Base-by-base conservation (phyloP, 768 basidiomycete species). In the Tubosaeta sp. region DNA sequence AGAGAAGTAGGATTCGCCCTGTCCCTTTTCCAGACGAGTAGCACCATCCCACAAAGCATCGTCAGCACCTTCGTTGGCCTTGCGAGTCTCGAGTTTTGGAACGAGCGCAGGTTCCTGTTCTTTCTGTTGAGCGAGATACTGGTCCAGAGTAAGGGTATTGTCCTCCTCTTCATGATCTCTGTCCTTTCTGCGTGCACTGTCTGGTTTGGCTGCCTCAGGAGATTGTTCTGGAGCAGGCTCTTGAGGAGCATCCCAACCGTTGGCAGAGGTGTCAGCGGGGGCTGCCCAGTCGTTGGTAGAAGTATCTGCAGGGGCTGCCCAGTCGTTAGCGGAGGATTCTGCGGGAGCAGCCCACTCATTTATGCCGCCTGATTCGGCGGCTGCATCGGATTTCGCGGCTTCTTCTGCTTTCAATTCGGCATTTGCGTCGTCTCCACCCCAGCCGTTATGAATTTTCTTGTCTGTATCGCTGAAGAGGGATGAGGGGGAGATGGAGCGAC, bases 401-500 rank as follows among this genome's bases (percentile, higher is more conserved):
- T 82, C 71, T 69, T 97, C 94, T 30, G 76, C 78, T 73, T 86
- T 85, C 63, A 91, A 78, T 71, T 97, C 95, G 34, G 87, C 69
- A 59, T 75, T 78, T 60, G 88, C 92, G 60, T 94, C 90, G 57
- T 94, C 91, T 36, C 88, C 90, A 57, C 95, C 95, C 95, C 95
- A 98, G 58, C 86, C 87, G 66, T 92, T 88, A 68, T 91, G 87
- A 61, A 94, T 73, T 76, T 91, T 92, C 81, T 97, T 98, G 60
- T 94, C 90, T 40, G 90, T 87, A 73, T 98, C 95, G 68, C 90
- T 94, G 27, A 56, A 12, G 51, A 43, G 49, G 52, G 51, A 56
- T 36, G n/a, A 53, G 54, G 55, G 43, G 51, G 41, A 25, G 21
- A 40, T 48, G 3, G 46, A 44, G 36, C 16, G 30, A 27, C n/a